Conservation (phyloP, 1,284 basidiomycete genomes). For the Fomitopsis palustris region DNA sequence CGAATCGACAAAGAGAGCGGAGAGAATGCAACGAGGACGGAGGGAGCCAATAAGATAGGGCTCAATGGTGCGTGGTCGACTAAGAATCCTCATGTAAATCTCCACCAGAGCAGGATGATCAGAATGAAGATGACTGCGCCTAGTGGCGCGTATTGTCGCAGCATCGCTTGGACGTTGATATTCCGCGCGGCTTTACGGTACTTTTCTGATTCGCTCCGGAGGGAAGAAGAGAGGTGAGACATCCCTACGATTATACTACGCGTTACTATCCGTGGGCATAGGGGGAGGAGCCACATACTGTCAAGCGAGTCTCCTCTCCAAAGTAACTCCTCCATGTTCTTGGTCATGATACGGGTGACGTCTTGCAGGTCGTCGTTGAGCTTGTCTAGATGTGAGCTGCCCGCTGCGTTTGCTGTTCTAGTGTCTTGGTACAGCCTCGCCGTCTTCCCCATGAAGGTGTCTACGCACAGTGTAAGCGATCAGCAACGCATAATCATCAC, state of each 20-base stretch:
- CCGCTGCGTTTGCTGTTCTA: constrained; percentile 76
- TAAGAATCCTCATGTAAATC: constrained; percentile 54
- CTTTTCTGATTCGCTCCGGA: constrained; percentile 95
- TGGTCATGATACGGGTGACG: constrained; percentile 99
- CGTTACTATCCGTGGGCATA: not conserved
- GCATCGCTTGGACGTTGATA: constrained; percentile 91
- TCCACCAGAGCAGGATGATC: constrained; percentile 89
- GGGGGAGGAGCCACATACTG: constrained; percentile 51
- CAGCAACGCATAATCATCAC: not conserved
- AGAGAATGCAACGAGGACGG: constrained; percentile 1
- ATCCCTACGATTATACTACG: constrained; percentile 60
- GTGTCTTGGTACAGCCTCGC: constrained; percentile 94
- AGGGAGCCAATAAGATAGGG: constrained; percentile 10
- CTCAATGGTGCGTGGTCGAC: constrained; percentile 8
- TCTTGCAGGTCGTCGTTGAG: constrained; percentile 97
- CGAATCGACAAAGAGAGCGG: not conserved
- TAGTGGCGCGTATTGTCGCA: constrained; percentile 94
- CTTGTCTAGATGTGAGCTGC: constrained; percentile 71
- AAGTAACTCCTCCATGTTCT: constrained; percentile 99
- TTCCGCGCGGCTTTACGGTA: constrained; percentile 95
- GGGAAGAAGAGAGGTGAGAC: constrained; percentile 97
- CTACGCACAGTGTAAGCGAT: constrained; percentile 27
- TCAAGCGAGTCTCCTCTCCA: constrained; percentile 98
- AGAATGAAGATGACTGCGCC: constrained; percentile 79
- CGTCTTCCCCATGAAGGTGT: constrained; percentile 99